phyloP scores from a whole-genome alignment of 352 stramenopile genomes.

The Phytophthora uliginosa region DNA sequence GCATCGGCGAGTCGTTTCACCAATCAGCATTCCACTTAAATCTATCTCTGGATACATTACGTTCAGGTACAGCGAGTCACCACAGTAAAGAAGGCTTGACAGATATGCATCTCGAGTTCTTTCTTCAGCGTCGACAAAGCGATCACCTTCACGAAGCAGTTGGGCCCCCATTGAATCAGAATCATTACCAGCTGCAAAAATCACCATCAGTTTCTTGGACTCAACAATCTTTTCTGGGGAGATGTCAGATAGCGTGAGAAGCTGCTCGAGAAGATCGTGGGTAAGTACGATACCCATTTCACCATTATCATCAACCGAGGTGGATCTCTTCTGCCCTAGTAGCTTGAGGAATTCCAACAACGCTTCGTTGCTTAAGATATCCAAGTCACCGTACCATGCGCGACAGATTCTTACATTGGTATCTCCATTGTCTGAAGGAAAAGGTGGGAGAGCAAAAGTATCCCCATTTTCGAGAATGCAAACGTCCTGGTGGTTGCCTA shows the following conservation, averaged over 20 bases:
- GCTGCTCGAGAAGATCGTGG: conserved; percentile 32
- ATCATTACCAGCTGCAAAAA: conserved; percentile 27
- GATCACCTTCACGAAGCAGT: conserved; percentile 39
- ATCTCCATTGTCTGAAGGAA: background rate
- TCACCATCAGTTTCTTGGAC: conserved; percentile 40
- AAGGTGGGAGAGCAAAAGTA: conserved; percentile 26
- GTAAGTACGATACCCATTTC: conserved; percentile 29
- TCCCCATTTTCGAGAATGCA: conserved; percentile 43
- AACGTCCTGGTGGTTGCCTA: conserved; percentile 19
- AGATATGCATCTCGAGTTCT: conserved; percentile 37
- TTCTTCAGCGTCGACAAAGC: conserved; percentile 45
- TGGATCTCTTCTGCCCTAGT: conserved; percentile 16
- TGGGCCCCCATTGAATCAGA: conserved; percentile 27
- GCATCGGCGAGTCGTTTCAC: conserved; percentile 16
- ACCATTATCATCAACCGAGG: conserved; percentile 7
- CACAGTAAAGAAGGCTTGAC: conserved; percentile 63
- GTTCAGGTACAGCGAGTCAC: conserved; percentile 56
- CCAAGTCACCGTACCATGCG: conserved; percentile 69
- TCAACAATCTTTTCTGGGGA: conserved; percentile 28
- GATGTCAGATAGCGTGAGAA: conserved; percentile 33
- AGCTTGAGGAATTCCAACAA: conserved; percentile 36
- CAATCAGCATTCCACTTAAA: conserved; percentile 11
- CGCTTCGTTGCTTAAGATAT: conserved; percentile 40
- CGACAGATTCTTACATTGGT: conserved; percentile 24
- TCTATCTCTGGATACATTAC: conserved; percentile 42